Base-by-base conservation (phyloP, 495 filamentous ascomycete species). In the Penicillium paradoxum region DNA sequence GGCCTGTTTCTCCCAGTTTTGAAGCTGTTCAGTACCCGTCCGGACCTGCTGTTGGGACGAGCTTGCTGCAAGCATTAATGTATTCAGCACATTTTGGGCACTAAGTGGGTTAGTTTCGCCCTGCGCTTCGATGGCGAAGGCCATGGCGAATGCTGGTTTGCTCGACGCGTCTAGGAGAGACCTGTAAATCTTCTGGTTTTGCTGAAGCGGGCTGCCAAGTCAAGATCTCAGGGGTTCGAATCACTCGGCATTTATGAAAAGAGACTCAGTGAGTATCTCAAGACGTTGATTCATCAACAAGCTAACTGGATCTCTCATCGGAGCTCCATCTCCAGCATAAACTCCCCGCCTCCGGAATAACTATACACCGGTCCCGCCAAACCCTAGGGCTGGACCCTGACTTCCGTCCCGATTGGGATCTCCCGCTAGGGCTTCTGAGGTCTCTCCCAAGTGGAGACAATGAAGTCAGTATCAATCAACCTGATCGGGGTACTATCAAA, bases 11-110 rank as follows among this genome's bases (percentile, higher is more conserved):
- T 96, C 90, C 93, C 93, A 98, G 48, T 83, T 72, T 57, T 88
- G 78, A 13, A 98, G 82, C 70, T 97, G 93, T 64, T 88, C 79
- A 2, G 84, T 83, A 25, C 86, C 90, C 10, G 87, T 83, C 62
- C 90, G 86, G 25, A 95, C 81, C 55, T 87, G 84, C 53, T 83
- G 82, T 43, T 86, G 82, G 41, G 87, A 81, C 41, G 76, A 79
- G n/a, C 88, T 91, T 19, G 83, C 75, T 3, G 90, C 91, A 22
- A 83, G 77, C 22, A 83, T 72, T 45, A 97, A 72, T 4, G 83
- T 80, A 59, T 84, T 83, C 58, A 84, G 82, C 4, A 98, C 82
- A 59, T 86, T 85, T 41, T 84, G 75, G 27, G 81, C 77, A 4
- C 69, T 79, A 46, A 87, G 65, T n/a, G 83, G 83, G 59, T 79